phyloP scores from a whole-genome alignment of 805 yeast genomes.

The Ogataea paraovalis region DNA sequence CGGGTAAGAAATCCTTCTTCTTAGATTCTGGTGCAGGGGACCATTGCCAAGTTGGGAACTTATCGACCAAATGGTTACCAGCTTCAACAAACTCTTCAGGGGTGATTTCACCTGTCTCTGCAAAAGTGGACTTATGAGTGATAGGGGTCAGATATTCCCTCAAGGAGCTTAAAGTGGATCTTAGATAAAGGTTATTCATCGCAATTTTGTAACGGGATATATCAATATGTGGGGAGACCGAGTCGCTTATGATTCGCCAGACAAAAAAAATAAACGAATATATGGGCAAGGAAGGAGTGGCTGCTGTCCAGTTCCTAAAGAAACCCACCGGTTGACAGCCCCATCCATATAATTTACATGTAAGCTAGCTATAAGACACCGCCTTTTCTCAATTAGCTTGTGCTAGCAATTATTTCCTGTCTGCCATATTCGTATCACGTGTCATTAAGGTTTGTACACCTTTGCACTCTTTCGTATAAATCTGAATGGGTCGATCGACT shows the following conservation, averaged over 20 bases:
- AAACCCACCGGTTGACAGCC: too few species aligned
- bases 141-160: constrained; percentile 94
- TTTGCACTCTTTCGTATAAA: too few species aligned
- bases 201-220: neutral
- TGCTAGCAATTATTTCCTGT: too few species aligned
- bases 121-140: constrained; percentile 79
- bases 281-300: too few species aligned
- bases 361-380: too few species aligned
- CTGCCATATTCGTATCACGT: neutral
- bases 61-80: constrained; percentile 86
- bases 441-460: too few species aligned
- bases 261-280: neutral
- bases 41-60: constrained; percentile 99
- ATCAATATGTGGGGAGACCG: too few species aligned
- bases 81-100: constrained; percentile 95
- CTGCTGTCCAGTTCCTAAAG: too few species aligned
- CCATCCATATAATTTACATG: too few species aligned
- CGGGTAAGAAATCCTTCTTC: constrained; percentile 70
- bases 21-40: constrained; percentile 51
- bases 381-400: too few species aligned
- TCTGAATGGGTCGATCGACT: too few species aligned
- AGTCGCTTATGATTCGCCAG: too few species aligned
- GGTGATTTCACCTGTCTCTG: constrained; percentile 83
- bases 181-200: constrained; percentile 35
- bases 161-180: constrained; percentile 77